Conservation (phyloP, 768 basidiomycete genomes). For the Suillus weaverae region DNA sequence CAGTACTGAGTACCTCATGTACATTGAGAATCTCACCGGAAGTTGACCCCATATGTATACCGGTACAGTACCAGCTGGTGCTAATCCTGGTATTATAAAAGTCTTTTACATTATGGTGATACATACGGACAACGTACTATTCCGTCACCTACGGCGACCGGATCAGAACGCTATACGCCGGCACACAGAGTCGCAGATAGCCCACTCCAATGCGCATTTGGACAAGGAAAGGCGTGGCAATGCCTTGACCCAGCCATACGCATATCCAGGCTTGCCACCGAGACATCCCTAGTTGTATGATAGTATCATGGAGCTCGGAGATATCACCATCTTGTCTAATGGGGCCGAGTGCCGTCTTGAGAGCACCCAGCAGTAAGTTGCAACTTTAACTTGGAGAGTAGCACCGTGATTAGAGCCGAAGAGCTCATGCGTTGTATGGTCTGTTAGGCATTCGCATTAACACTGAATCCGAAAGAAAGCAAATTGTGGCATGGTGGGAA, state of each 20-base stretch:
- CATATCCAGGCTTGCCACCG: conserved; percentile 90
- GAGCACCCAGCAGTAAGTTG: too few species aligned
- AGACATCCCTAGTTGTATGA: conserved; percentile 68
- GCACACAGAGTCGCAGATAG: too few species aligned
- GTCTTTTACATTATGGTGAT: conserved; percentile 67
- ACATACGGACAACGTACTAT: conserved; percentile 72
- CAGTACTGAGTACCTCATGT: conserved; percentile 6
- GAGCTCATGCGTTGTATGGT: too few species aligned
- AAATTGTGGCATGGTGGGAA: too few species aligned
- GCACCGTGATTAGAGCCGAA: too few species aligned
- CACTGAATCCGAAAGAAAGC: neutral
- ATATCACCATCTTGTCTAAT: too few species aligned
- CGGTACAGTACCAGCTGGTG: conserved; percentile 75
- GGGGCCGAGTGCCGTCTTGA: too few species aligned
- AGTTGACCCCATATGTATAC: conserved; percentile 74
- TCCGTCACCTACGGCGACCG: conserved; percentile 67
- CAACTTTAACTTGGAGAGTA: too few species aligned
- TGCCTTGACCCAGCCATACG: conserved; percentile 61
- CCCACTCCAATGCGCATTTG: conserved; percentile 47
- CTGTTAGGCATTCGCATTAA: too few species aligned
- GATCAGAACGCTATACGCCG: too few species aligned
- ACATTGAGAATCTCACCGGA: conserved; percentile 44
- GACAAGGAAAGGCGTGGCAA: conserved; percentile 70
- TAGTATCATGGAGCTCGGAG: conserved; percentile 28
- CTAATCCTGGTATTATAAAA: conserved; percentile 57